Evolutionary conservation across 2,329 filamentous ascomycete genomes (phyloP).

Genomic region (Fusarium sp.): DNA sequence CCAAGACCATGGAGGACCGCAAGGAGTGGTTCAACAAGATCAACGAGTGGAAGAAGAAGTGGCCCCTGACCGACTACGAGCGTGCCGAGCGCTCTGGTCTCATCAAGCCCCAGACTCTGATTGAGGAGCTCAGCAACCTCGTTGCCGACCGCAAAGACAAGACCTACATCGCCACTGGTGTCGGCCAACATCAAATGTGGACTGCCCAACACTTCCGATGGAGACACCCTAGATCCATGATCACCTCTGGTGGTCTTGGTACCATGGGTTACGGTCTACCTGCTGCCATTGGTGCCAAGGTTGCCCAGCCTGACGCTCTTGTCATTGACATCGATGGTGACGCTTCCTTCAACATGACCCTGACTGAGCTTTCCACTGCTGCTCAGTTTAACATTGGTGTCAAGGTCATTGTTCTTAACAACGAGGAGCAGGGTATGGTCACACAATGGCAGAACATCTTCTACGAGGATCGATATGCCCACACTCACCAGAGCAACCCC

Average conservation of each 20-base stretch:
- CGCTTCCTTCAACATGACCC: conserved; percentile 98
- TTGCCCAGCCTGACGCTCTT: conserved; percentile 77
- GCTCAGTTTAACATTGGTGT: conserved; percentile 96
- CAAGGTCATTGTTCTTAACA: conserved; percentile 95
- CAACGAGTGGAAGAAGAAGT: conserved; percentile 87
- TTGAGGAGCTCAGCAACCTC: conserved; percentile 88
- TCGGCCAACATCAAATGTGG: conserved; percentile 99
- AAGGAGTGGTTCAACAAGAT: conserved; percentile 92
- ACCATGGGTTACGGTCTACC: conserved; percentile 94
- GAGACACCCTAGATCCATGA: conserved; percentile 90
- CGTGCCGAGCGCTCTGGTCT: conserved; percentile 77
- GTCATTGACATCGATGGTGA: conserved; percentile 98
- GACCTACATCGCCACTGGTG: conserved; percentile 91
- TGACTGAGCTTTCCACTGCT: conserved; percentile 93
- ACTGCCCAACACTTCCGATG: conserved; percentile 96
- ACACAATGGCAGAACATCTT: conserved; percentile 99
- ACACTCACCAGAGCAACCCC: conserved; percentile 95
- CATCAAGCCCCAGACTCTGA: conserved; percentile 95
- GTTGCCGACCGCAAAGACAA: conserved; percentile 77
- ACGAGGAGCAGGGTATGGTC: conserved; percentile 98
- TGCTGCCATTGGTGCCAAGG: conserved; percentile 94
- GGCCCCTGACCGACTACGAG: conserved; percentile 86
- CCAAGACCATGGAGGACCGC: conserved; percentile 71
- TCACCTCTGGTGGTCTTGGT: conserved; percentile 92
- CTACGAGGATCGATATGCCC: conserved; percentile 91